Conservation (phyloP, 2,329 filamentous ascomycete genomes). For the Scolecobasidium constrictum region DNA sequence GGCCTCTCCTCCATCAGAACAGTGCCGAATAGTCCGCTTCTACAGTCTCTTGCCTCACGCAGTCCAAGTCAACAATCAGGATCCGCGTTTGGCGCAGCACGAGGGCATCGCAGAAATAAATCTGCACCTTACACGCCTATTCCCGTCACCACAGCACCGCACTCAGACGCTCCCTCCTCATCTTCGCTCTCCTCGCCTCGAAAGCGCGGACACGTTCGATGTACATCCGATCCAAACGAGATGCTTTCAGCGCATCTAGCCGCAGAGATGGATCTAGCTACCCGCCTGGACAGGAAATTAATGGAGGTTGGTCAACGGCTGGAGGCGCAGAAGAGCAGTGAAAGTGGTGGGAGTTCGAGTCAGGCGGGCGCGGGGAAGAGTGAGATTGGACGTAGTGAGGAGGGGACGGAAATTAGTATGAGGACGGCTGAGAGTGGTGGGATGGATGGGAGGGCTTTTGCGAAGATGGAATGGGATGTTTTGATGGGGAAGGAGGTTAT, state of each 20-base stretch:
- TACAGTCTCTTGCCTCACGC: not conserved
- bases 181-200: too few relatives aligned
- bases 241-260: not conserved
- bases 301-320: not conserved
- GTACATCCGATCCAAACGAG: not conserved
- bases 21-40: not conserved
- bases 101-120: not conserved
- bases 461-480: not conserved
- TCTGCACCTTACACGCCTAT: not conserved
- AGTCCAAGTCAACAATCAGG: not conserved
- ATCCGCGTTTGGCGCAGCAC: not conserved
- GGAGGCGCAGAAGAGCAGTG: not conserved
- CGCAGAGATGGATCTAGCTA: slow-evolving; percentile 4
- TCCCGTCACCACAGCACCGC: too few relatives aligned
- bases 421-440: not conserved
- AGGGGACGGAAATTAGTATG: too few relatives aligned
- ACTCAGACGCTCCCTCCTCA: too few relatives aligned
- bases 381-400: not conserved
- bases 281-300: slow-evolving; percentile 2
- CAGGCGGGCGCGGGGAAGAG: not conserved
- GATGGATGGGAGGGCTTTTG: not conserved
- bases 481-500: not conserved
- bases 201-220: not conserved
- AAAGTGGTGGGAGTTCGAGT: not conserved
- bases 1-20: not conserved